Conservation (phyloP, 2,329 filamentous ascomycete species). For the Colletotrichum magnum region DNA sequence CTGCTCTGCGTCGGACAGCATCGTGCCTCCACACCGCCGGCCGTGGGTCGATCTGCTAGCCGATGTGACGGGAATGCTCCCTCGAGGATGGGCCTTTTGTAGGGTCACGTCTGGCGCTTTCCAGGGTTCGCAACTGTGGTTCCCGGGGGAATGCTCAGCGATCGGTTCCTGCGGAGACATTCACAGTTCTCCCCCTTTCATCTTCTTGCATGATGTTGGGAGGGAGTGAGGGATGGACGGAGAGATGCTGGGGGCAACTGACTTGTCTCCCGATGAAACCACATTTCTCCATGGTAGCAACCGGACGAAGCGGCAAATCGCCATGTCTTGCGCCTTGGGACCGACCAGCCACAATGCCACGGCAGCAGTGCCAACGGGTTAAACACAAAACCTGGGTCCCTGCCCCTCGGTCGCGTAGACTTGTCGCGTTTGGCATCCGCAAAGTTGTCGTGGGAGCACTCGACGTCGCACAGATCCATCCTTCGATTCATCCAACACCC, state of each 20-base stretch:
- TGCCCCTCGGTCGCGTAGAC: neutral
- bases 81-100: too few species aligned
- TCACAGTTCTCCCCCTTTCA: constrained; percentile 6
- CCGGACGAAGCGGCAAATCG: constrained; percentile 1
- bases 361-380: neutral
- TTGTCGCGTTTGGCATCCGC: constrained; percentile 6
- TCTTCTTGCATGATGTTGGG: neutral
- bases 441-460: constrained; percentile 2
- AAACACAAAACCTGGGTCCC: neutral
- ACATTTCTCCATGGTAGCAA: neutral
- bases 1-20: neutral
- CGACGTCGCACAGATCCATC: constrained; percentile 20
- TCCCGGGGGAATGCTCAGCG: neutral
- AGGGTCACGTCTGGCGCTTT: too few species aligned
- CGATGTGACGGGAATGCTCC: too few species aligned
- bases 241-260: constrained; percentile 1
- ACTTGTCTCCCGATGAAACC: neutral
- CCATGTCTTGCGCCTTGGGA: neutral
- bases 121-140: too few species aligned
- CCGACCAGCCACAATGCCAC: constrained; percentile 7
- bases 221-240: too few species aligned
- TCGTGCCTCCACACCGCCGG: neutral
- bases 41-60: neutral
- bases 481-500: constrained; percentile 5
- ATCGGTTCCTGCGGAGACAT: neutral